These are phyloP conservation scores for Puccinia sorghi DNA, from an alignment of 1,284 basidiomycete species.

Conservation along the genomic window DNA sequence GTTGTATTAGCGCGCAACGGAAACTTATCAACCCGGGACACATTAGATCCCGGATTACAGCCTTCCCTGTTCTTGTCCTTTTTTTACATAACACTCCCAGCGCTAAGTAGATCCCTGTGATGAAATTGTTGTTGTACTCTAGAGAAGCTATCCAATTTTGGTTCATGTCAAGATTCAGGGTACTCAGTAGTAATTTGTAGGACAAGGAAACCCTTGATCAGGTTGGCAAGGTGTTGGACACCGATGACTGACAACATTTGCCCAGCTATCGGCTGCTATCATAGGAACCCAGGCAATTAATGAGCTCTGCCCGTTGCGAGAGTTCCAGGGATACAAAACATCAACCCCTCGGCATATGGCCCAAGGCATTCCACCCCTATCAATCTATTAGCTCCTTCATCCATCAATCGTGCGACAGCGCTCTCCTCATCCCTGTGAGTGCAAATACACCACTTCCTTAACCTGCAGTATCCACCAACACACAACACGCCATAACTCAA, in stretches of 20 bases:
- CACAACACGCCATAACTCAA: not conserved
- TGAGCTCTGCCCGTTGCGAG: not conserved
- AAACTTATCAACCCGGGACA: too few relatives aligned
- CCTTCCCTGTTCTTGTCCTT: too few relatives aligned
- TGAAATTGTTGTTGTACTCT: not conserved
- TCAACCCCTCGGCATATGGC: not conserved
- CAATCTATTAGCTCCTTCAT: not conserved
- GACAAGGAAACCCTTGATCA: constrained; percentile 8
- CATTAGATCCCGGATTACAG: too few relatives aligned
- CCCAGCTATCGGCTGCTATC: constrained; percentile 6
- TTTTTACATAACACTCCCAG: too few relatives aligned
- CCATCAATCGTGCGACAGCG: not conserved
- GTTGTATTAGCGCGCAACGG: too few relatives aligned
- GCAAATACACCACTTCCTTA: not conserved
- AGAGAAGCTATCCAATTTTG: not conserved
- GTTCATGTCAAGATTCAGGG: constrained; percentile 26
- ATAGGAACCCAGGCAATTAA: constrained; percentile 15
- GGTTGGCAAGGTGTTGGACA: constrained; percentile 2
- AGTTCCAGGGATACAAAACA: not conserved
- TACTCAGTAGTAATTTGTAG: constrained; percentile 1
- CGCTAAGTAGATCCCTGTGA: not conserved
- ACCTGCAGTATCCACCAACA: not conserved
- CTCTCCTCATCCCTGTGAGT: constrained; percentile 10
- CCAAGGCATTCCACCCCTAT: not conserved
- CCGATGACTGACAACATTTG: not conserved